Evolutionary conservation across 176 grass and related monocot genomes (phyloP), one percentile per base, ranked within the genome.

Genomic region (Alopecurus myosuroides): DNA sequence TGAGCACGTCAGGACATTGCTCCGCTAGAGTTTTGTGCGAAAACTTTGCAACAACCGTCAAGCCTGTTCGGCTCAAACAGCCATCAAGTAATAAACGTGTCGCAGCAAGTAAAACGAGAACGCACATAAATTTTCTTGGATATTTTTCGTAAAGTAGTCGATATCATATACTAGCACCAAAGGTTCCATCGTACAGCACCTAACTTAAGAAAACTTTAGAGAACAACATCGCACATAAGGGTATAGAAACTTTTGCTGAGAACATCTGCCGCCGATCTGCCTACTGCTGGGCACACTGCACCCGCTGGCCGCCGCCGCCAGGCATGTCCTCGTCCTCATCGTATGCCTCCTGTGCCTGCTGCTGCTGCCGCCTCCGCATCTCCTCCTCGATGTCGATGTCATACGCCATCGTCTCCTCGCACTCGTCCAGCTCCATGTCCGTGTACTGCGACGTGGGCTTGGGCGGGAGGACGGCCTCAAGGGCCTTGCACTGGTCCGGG

Each of bases 221-320:
- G 25, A 41, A 52, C 3, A 56, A 35, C 19, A 82, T 77, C 31
- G 39, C 80, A n/a, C 2, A 23, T 1, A 1, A 45, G 79, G 50
- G 26, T n/a, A 61, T 11, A 4, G n/a, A 63, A 36, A 30, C 53
- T 44, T 78, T 71, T 1, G 17, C 29, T 30, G 14, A 73, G 13
- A 1, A 73, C 80, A 74, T 41, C 58, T 7, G 26, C 65, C 9
- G 26, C 65, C 5, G 13, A 26, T 22, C 29, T 39, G 37, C 25
- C 82, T 89, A 97, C 67, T 97, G 94, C 87, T 97, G 94, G 29
- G 94, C 94, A 18, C 94, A 97, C 76, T 97, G 94, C 78, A 97
- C 94, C n/a, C 91, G 81, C 87, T 92, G 94, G 0, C 69, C 89
- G 0, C 91, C 88, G 10, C 94, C 89, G 3, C 89, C 94, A 5